Evolutionary conservation across 1,284 basidiomycete genomes (phyloP).

Genomic region (Puccinia polysora): DNA sequence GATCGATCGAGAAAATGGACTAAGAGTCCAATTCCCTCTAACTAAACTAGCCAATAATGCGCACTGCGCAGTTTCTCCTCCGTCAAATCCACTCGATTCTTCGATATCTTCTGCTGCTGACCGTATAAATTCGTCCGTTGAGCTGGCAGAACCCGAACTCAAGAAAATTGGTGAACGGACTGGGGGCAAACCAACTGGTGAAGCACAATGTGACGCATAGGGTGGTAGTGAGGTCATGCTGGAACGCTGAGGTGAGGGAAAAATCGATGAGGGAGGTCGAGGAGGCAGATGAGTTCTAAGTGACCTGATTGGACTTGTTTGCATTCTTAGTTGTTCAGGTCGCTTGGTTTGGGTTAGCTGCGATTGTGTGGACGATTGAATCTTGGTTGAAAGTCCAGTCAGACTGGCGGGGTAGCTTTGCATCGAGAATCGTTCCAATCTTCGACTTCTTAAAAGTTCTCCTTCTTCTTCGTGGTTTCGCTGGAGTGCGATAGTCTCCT

Average conservation of each 20-base stretch:
- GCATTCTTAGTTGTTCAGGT: constrained; percentile 1
- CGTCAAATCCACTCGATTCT: not conserved
- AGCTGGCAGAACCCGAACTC: not conserved
- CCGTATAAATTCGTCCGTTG: too few relatives aligned
- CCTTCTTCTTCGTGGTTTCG: constrained; percentile 11
- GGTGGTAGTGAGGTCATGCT: constrained; percentile 5
- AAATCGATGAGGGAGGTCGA: constrained; percentile 6
- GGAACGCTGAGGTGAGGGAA: constrained; percentile 8
- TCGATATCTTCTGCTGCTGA: not conserved
- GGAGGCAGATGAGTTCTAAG: not conserved
- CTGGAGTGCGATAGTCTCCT: not conserved
- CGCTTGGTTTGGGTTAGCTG: not conserved
- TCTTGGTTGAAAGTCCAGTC: not conserved
- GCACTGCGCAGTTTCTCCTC: constrained; percentile 8
- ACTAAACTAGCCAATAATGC: constrained; percentile 32
- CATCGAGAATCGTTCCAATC: constrained; percentile 30
- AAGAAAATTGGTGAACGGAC: constrained; percentile 1
- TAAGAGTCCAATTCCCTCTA: constrained; percentile 31
- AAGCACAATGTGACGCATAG: constrained; percentile 20
- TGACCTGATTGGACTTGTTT: constrained; percentile 3
- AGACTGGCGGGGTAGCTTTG: not conserved
- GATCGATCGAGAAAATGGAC: constrained; percentile 33
- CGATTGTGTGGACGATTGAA: not conserved
- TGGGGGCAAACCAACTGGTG: not conserved
- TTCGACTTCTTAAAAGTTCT: constrained; percentile 18